These are phyloP conservation scores for Paramyrothecium sp. DNA, from an alignment of 2,329 filamentous ascomycete genomes.

Conservation along the genomic window DNA sequence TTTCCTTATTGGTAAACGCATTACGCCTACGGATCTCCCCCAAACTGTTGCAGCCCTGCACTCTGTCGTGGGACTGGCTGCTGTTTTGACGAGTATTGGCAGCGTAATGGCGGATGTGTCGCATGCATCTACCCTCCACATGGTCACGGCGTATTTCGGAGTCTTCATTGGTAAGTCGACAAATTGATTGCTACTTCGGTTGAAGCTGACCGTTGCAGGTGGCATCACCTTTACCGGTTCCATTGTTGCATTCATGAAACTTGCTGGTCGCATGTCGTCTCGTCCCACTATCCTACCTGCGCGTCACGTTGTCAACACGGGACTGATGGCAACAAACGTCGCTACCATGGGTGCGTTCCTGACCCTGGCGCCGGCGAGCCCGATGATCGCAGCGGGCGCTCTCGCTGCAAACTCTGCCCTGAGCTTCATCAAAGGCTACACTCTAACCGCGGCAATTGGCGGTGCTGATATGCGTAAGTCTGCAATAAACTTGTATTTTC, in stretches of 20 bases:
- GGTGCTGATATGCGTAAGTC: constrained; percentile 82
- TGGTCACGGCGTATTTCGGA: constrained; percentile 83
- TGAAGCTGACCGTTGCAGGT: constrained; percentile 29
- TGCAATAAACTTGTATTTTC: background rate
- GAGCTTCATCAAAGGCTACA: constrained; percentile 84
- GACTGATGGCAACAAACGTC: constrained; percentile 71
- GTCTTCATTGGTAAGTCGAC: constrained; percentile 66
- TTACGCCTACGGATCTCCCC: constrained; percentile 83
- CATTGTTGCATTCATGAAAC: constrained; percentile 85
- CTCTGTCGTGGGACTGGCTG: constrained; percentile 85
- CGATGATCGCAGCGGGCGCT: constrained; percentile 75
- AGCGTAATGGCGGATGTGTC: constrained; percentile 75
- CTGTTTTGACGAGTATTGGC: constrained; percentile 84
- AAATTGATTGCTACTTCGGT: background rate
- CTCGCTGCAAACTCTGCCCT: constrained; percentile 73
- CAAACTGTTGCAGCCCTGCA: constrained; percentile 88
- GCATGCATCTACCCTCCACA: constrained; percentile 73
- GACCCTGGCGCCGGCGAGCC: constrained; percentile 76
- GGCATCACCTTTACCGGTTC: constrained; percentile 91
- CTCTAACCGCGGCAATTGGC: constrained; percentile 83
- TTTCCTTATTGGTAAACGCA: constrained; percentile 77
- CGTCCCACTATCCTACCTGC: constrained; percentile 71
- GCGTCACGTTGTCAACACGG: constrained; percentile 71
- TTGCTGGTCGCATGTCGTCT: constrained; percentile 80
- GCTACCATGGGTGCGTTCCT: constrained; percentile 84